A percentile compares a stretch with the other conserved stretches of the same genome.
phyloP scores from a whole-genome alignment of 192 early-diverging fungal species.

The Backusella mclennaniae region DNA sequence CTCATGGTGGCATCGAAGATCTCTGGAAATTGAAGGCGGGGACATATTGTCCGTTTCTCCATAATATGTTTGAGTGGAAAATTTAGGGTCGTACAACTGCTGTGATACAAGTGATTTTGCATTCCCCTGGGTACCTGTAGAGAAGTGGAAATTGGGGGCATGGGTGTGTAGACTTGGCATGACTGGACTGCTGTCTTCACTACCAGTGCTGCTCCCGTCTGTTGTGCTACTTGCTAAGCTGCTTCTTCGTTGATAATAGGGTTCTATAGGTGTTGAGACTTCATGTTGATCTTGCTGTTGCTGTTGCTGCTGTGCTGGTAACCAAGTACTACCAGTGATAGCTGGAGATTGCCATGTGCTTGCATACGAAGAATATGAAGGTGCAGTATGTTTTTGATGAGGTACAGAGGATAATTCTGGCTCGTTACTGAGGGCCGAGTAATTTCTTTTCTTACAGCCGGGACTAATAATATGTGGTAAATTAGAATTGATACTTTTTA shows the following conservation, averaged over 20 bases:
- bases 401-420: neutral
- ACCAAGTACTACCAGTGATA: neutral
- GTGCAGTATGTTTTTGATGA: neutral
- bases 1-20: neutral
- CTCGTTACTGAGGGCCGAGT: neutral
- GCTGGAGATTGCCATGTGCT: neutral
- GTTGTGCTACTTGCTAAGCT: slow-evolving; percentile 9
- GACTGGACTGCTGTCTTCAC: neutral
- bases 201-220: neutral
- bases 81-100: neutral
- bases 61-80: slow-evolving; percentile 9
- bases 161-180: neutral
- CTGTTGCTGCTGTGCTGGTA: neutral
- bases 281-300: neutral
- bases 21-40: neutral
- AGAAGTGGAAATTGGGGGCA: neutral
- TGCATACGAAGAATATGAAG: neutral
- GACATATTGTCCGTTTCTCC: neutral
- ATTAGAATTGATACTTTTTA: neutral
- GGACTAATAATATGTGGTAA: neutral
- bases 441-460: slow-evolving; percentile 8
- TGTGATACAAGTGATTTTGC: neutral
- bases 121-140: neutral
- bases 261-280: neutral
- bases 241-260: slow-evolving; percentile 3